Evolutionary conservation across 495 filamentous ascomycete species (phyloP), one percentile per base, ranked within the genome.

Genomic region (Penicillium daleae): DNA sequence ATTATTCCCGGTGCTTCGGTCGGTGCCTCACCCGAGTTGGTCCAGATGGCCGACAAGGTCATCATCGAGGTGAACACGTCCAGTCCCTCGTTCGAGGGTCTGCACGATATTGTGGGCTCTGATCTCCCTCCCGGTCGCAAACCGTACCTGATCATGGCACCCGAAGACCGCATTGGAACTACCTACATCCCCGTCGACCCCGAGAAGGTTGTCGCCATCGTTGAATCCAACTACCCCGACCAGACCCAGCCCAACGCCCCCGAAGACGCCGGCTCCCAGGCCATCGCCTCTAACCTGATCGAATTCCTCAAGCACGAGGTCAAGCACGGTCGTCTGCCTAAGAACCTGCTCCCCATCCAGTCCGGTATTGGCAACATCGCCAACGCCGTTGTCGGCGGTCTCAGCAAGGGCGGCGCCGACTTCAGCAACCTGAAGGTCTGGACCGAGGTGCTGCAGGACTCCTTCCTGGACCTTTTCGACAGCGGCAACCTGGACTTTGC

Each of bases 341-440:
- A 83, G 64, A 92, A 86, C 72, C 85, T 96, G 7, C 83, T 96
- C 10, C 92, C 92, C 6, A 83, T 97, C 59, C 92, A 97, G 69
- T 92, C 89, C 21, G 92, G 92, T 35, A 97, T 97, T 61, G 92
- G 92, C 55, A 97, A 97, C 80, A 96, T 97, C 68, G 92, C 92
- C 77, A 97, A 97, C 71, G 92, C 92, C 27, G 92, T 97, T 58
- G 85, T 97, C 63, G 92, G 92, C 56, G 92, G 92, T 6, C 86
- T 96, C 39, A 85, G 88, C 67, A 86, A 90, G 67, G 84, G 83
- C 51, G 81, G 81, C 32, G 91, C 90, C 56, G 90, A 93, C 71
- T 97, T 97, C 85, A 83, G 84, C 53, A 89, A 96, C 79, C 85
- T 97, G 46, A 91, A 88, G 68, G 92, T 97, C 17, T 97, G 92